A percentile compares a stretch with the other conserved stretches of the same genome.
These are phyloP conservation scores for Tolypocladium tundrense DNA, from an alignment of 2,329 filamentous ascomycete genomes.

Conservation along the genomic window DNA sequence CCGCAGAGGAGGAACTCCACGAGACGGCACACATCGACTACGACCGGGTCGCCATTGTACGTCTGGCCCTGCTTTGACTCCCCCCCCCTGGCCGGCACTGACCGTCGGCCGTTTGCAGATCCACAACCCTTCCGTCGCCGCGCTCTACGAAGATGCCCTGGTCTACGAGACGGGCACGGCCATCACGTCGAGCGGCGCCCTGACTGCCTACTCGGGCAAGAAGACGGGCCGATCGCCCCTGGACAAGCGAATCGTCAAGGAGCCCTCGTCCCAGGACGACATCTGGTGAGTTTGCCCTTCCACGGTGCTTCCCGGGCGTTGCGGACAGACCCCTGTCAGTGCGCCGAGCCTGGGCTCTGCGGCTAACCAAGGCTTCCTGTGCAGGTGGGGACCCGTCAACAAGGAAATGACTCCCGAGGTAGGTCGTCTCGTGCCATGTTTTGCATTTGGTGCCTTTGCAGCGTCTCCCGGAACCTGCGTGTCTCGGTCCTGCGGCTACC, in stretches of 20 bases:
- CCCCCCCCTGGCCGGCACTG: not conserved
- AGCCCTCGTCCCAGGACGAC: conserved; percentile 77
- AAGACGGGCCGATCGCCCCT: conserved; percentile 96
- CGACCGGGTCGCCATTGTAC: conserved; percentile 92
- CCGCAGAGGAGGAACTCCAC: conserved; percentile 78
- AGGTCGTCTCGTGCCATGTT: conserved; percentile 23
- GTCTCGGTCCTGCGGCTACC: not conserved
- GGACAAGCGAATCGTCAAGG: conserved; percentile 96
- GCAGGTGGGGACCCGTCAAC: conserved; percentile 90
- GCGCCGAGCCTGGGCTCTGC: conserved; percentile 3
- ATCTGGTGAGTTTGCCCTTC: conserved; percentile 53
- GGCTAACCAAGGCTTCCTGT: conserved; percentile 16
- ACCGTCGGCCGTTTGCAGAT: conserved; percentile 34
- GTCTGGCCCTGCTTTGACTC: conserved; percentile 17
- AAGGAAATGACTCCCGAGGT: conserved; percentile 97
- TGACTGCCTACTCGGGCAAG: conserved; percentile 94
- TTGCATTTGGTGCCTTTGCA: not conserved
- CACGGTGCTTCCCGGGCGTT: not conserved
- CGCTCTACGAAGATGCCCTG: conserved; percentile 97
- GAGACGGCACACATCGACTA: conserved; percentile 99
- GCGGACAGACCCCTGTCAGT: not conserved
- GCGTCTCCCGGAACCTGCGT: not conserved
- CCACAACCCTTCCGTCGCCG: conserved; percentile 88
- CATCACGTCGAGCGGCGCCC: conserved; percentile 88
- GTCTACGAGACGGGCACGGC: conserved; percentile 92